These are phyloP conservation scores for Pseudoneurospora amorphoporcata DNA, from an alignment of 495 filamentous ascomycete genomes.

Conservation along the genomic window DNA sequence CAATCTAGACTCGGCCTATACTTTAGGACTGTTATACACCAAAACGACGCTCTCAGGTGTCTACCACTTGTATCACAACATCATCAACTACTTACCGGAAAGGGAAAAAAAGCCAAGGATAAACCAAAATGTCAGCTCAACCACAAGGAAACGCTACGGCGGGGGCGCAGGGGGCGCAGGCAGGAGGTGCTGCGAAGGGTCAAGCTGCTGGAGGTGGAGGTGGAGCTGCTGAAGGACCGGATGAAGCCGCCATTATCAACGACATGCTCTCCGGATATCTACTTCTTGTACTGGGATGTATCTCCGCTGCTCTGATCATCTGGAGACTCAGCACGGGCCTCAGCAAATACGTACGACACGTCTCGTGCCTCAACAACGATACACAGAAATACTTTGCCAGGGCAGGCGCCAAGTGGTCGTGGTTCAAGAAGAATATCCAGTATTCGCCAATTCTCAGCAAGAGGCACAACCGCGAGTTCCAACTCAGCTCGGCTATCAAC, in stretches of 20 bases:
- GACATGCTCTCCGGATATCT: constrained; percentile 38
- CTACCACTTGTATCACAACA: neutral
- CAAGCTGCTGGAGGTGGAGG: neutral
- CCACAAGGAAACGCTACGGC: constrained; percentile 1
- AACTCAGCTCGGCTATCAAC: constrained; percentile 74
- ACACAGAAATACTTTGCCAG: constrained; percentile 46
- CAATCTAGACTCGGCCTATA: neutral
- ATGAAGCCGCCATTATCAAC: constrained; percentile 26
- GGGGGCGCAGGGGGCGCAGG: neutral
- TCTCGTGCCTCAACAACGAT: constrained; percentile 59
- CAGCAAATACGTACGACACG: constrained; percentile 60
- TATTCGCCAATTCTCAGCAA: constrained; percentile 75
- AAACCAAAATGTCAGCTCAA: neutral
- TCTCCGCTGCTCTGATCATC: constrained; percentile 30
- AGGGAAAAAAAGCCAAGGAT: neutral
- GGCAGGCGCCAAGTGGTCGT: constrained; percentile 43
- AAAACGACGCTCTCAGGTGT: neutral
- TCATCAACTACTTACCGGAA: neutral
- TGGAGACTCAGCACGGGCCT: constrained; percentile 45
- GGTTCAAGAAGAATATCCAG: constrained; percentile 70
- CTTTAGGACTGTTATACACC: neutral
- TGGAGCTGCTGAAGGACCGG: constrained; percentile 11
- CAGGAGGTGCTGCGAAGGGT: neutral
- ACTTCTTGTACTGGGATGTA: constrained; percentile 33
- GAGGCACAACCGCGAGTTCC: constrained; percentile 80